Conservation (phyloP, 805 yeast genomes). For the Barnettozyma salicaria region DNA sequence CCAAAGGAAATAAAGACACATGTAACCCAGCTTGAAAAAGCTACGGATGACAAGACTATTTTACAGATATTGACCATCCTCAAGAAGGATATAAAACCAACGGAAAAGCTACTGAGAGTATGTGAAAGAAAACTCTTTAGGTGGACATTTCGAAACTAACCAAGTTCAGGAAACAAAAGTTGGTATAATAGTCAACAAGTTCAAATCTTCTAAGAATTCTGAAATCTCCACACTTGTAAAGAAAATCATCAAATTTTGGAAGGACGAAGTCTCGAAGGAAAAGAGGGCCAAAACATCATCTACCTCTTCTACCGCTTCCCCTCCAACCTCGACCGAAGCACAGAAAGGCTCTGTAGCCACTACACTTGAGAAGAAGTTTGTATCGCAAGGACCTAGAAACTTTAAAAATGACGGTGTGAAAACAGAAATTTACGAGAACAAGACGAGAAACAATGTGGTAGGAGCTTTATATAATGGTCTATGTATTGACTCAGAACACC, state of each 20-base stretch:
- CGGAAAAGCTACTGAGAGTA: slow-evolving; percentile 73
- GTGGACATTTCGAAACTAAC: not conserved
- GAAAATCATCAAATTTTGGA: slow-evolving; percentile 82
- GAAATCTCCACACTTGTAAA: slow-evolving; percentile 71
- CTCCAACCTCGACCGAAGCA: slow-evolving; percentile 17
- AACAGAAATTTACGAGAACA: slow-evolving; percentile 61
- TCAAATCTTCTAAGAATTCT: slow-evolving; percentile 57
- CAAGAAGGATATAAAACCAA: slow-evolving; percentile 70
- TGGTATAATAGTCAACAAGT: slow-evolving; percentile 94
- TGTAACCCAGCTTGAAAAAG: slow-evolving; percentile 69
- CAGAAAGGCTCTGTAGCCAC: slow-evolving; percentile 4
- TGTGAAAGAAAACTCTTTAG: slow-evolving; percentile 11
- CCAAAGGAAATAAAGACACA: slow-evolving; percentile 66
- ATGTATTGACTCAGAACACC: slow-evolving; percentile 67
- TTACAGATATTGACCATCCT: slow-evolving; percentile 60
- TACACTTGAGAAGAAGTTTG: slow-evolving; percentile 32
- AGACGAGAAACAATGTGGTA: slow-evolving; percentile 79
- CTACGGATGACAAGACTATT: slow-evolving; percentile 56
- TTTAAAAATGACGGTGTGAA: slow-evolving; percentile 77
- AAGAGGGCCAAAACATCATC: slow-evolving; percentile 30
- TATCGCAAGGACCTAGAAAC: slow-evolving; percentile 57
- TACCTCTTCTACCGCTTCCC: slow-evolving; percentile 10
- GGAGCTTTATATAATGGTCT: slow-evolving; percentile 83
- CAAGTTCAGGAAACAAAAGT: slow-evolving; percentile 68
- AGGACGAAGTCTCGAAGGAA: slow-evolving; percentile 73